Evolutionary conservation across 345 rosid genomes (phyloP).

Genomic region (Populus euphratica): DNA sequence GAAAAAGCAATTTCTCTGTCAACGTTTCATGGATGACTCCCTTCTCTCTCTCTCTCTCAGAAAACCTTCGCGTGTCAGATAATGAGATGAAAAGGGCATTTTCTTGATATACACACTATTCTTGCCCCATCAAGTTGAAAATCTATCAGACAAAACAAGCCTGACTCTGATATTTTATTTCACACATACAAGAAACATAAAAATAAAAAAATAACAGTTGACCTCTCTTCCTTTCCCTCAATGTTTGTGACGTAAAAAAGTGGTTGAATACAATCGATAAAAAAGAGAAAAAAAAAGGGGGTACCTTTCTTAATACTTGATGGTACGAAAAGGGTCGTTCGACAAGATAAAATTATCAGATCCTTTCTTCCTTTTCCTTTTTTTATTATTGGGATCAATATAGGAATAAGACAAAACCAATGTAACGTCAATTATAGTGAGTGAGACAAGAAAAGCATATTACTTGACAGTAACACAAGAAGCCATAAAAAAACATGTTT

Average conservation of each 20-base stretch:
- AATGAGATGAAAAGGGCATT: background rate
- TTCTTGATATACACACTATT: background rate
- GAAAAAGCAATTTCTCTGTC: conserved; percentile 15
- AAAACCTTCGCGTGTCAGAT: background rate
- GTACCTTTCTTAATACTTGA: conserved; percentile 11
- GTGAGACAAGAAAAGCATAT: background rate
- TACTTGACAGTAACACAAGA: background rate
- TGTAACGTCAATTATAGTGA: background rate
- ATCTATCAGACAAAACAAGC: background rate
- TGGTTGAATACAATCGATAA: background rate
- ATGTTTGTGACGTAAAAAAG: background rate
- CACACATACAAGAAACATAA: conserved; percentile 3
- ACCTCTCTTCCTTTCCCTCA: background rate
- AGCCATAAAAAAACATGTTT: too few species aligned
- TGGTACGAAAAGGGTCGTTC: conserved; percentile 10
- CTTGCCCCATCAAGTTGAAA: conserved; percentile 8
- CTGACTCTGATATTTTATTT: conserved; percentile 17
- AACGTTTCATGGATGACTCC: conserved; percentile 33
- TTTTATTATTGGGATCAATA: too few species aligned
- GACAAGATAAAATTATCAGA: background rate
- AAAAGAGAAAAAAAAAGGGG: background rate
- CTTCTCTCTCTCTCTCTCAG: background rate
- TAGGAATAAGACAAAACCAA: background rate
- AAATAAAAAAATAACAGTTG: conserved; percentile 4
- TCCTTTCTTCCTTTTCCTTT: conserved; percentile 8